Percentiles rank a stretch among this genome's conserved stretches.
These are phyloP conservation scores for Rauvolfia tetraphylla DNA, from an alignment of 257 asterid genomes.

Conservation along the genomic window DNA sequence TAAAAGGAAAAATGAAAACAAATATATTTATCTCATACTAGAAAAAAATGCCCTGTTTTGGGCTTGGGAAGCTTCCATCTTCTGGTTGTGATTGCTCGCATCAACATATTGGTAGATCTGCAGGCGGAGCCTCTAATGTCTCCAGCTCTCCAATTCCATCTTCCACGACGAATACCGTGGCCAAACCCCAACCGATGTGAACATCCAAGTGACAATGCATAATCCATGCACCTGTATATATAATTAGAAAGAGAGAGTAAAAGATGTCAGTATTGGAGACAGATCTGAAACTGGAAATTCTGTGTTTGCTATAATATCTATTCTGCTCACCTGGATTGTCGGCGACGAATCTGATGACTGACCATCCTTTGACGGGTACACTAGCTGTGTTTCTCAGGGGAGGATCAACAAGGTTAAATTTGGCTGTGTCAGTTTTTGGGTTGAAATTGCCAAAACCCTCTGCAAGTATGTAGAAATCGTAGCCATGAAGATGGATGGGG, in stretches of 20 bases:
- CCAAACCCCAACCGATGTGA: constrained; percentile 80
- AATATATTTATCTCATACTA: neutral
- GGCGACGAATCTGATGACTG: constrained; percentile 84
- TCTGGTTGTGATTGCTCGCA: neutral
- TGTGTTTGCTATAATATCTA: neutral
- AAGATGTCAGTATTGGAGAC: neutral
- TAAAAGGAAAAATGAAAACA: constrained; percentile 21
- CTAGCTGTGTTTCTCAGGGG: constrained; percentile 77
- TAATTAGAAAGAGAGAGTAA: neutral
- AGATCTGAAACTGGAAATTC: neutral
- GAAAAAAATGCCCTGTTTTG: constrained; percentile 12
- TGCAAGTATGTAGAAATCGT: constrained; percentile 71
- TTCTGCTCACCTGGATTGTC: constrained; percentile 83
- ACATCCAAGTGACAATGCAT: constrained; percentile 94
- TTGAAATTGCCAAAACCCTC: constrained; percentile 92
- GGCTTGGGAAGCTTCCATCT: neutral
- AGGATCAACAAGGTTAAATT: constrained; percentile 79
- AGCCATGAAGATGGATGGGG: constrained; percentile 94
- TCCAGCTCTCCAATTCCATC: constrained; percentile 62
- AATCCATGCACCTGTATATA: constrained; percentile 65
- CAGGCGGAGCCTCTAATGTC: constrained; percentile 56
- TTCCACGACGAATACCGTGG: constrained; percentile 72
- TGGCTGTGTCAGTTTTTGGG: constrained; percentile 47
- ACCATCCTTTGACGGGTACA: constrained; percentile 86
- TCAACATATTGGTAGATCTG: constrained; percentile 64